A percentile compares a stretch with the other conserved stretches of the same genome.
Conservation (phyloP, 1,284 basidiomycete genomes). For the Leccinum angustisporum region DNA sequence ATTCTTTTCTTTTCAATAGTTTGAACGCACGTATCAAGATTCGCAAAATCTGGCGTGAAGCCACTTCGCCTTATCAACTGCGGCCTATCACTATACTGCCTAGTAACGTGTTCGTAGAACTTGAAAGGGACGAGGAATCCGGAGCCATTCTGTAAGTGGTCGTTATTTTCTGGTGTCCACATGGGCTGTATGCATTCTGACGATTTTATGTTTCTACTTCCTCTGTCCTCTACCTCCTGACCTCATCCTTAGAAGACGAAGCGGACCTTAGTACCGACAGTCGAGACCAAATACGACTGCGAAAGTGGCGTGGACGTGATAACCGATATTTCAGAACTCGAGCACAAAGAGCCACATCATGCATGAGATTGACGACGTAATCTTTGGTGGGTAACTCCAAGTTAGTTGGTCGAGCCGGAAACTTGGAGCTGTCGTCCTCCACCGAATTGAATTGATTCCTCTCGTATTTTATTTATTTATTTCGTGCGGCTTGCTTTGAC, state of each 20-base stretch:
- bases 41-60: not conserved
- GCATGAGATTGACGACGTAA: not conserved
- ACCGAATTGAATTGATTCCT: not conserved
- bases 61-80: not conserved
- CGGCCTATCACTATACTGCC: slow-evolving; percentile 8
- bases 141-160: slow-evolving; percentile 9
- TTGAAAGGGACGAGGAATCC: not conserved
- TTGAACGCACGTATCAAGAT: slow-evolving; percentile 22
- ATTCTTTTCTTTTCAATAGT: slow-evolving; percentile 5
- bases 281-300: slow-evolving; percentile 16
- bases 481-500: no score
- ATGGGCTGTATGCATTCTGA: not conserved
- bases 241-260: slow-evolving; percentile 7
- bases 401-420: not conserved
- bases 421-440: not conserved
- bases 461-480: not conserved
- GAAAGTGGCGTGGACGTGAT: not conserved
- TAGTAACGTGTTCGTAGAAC: not conserved
- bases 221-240: not conserved
- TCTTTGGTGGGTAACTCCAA: not conserved
- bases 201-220: not conserved
- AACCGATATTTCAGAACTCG: not conserved
- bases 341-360: not conserved
- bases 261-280: slow-evolving; percentile 14
- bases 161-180: not conserved